Percentiles rank a stretch among this genome's conserved stretches.
Conservation (phyloP, 345 rosid species). For the Eucalyptus sp. region DNA sequence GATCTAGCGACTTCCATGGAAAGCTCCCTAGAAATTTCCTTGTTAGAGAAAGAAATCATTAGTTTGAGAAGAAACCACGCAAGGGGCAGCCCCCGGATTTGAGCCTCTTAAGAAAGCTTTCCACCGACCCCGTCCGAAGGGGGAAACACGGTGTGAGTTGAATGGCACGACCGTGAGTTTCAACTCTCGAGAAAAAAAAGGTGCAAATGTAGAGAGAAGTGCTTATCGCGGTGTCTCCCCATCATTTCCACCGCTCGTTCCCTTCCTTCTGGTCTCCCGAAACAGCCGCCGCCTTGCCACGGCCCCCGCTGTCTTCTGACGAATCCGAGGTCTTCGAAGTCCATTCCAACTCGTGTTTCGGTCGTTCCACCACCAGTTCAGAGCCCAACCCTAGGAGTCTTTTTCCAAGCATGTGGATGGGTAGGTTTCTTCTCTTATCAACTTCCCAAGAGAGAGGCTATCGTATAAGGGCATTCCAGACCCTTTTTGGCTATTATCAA, state of each 20-base stretch:
- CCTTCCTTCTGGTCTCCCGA: background rate
- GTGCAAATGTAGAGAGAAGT: background rate
- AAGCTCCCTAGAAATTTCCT: background rate
- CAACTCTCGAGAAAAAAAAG: background rate
- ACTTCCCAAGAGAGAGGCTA: background rate
- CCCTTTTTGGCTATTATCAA: background rate
- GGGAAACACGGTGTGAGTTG: background rate
- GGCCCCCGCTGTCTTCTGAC: background rate
- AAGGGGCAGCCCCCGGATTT: background rate
- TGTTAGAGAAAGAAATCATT: background rate
- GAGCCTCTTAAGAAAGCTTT: background rate
- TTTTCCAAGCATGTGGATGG: background rate
- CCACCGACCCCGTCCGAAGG: background rate
- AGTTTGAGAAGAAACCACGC: background rate
- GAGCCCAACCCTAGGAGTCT: background rate
- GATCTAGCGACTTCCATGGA: background rate
- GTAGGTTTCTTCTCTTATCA: background rate
- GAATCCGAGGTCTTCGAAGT: background rate
- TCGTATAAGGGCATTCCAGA: background rate
- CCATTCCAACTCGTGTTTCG: background rate
- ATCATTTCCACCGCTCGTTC: background rate
- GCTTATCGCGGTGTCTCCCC: background rate
- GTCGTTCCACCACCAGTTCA: background rate
- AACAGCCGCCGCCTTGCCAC: background rate
- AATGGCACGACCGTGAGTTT: background rate